These are phyloP conservation scores for Lithospermum erythrorhizon DNA, from an alignment of 257 asterid genomes.

Conservation along the genomic window DNA sequence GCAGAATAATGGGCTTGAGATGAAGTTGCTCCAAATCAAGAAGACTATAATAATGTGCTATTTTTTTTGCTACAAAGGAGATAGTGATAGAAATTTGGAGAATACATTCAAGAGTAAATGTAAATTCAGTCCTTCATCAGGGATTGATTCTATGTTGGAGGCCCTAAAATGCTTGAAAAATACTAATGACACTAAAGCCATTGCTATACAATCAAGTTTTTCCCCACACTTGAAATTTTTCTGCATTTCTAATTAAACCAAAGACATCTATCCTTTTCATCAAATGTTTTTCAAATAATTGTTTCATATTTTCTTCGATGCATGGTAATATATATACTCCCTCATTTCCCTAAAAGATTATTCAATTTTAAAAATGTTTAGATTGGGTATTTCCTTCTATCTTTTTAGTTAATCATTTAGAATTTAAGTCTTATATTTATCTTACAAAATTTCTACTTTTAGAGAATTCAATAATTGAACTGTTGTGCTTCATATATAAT, in stretches of 20 bases:
- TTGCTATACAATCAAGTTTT: conserved; percentile 18
- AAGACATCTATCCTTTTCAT: too few species aligned
- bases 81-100: conserved; percentile 8
- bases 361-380: too few species aligned
- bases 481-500: too few species aligned
- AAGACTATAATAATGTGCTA: neutral
- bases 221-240: conserved; percentile 20
- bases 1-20: conserved; percentile 20
- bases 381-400: too few species aligned
- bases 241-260: conserved; percentile 18
- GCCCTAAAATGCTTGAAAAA: conserved; percentile 28
- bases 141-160: conserved; percentile 38
- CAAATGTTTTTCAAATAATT: neutral
- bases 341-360: too few species aligned
- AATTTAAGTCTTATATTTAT: too few species aligned
- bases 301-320: too few species aligned
- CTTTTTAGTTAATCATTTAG: too few species aligned
- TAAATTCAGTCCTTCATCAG: conserved; percentile 34
- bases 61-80: neutral
- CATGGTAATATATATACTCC: too few species aligned
- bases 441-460: too few species aligned
- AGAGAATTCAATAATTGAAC: too few species aligned
- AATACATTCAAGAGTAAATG: conserved; percentile 24
- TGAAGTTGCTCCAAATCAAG: neutral
- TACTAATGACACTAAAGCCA: conserved; percentile 12